Evolutionary conservation across 2,329 filamentous ascomycete species (phyloP).

Genomic region (Beauveria asiatica): DNA sequence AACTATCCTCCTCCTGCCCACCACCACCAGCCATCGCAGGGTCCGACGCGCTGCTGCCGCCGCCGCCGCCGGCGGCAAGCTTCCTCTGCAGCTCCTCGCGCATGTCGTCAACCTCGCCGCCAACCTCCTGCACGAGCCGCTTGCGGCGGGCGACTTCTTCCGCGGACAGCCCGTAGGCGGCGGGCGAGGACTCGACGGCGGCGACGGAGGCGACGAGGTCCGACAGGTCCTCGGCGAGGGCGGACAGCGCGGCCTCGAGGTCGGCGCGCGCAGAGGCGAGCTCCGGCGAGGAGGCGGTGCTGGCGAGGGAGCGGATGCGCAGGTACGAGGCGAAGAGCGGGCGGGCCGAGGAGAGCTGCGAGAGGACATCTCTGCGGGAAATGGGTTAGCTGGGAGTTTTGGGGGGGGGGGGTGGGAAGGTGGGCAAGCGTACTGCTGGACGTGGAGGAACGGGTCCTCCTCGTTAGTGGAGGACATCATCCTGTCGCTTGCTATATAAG

Average conservation of each 20-base stretch:
- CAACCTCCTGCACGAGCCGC: conserved; percentile 80
- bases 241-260: conserved; percentile 54
- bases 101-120: conserved; percentile 84
- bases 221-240: conserved; percentile 73
- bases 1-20: conserved; percentile 29
- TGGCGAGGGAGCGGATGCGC: conserved; percentile 82
- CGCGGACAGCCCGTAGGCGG: conserved; percentile 75
- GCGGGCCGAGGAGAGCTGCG: conserved; percentile 70
- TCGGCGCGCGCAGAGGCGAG: conserved; percentile 70
- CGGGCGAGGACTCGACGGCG: conserved; percentile 80
- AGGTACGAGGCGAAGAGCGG: conserved; percentile 91
- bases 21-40: conserved; percentile 39
- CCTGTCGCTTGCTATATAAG: conserved; percentile 20
- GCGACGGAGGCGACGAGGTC: conserved; percentile 83
- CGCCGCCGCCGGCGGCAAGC: conserved; percentile 30
- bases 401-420: background rate
- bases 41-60: conserved; percentile 39
- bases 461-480: conserved; percentile 63
- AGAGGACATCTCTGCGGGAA: conserved; percentile 68
- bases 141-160: conserved; percentile 75
- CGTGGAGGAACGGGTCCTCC: conserved; percentile 64
- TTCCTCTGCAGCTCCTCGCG: conserved; percentile 65
- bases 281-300: conserved; percentile 66
- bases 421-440: conserved; percentile 49
- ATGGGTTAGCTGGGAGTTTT: conserved; percentile 1